These are phyloP conservation scores for Aspergillus fumigatus DNA, from an alignment of 2,329 filamentous ascomycete species.

Conservation along the genomic window DNA sequence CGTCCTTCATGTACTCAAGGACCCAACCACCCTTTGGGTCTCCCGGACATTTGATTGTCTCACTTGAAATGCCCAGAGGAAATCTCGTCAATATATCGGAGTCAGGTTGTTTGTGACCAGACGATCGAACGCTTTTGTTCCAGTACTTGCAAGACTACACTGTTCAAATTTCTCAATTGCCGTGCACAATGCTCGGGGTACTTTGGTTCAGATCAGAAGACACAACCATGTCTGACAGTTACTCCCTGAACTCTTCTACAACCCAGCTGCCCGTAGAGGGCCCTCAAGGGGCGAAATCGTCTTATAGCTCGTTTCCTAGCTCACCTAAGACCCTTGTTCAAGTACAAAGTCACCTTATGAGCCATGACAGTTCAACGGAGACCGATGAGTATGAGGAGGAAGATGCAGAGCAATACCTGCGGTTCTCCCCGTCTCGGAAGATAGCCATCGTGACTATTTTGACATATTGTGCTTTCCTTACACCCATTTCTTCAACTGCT, in stretches of 20 bases:
- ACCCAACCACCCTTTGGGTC: background rate
- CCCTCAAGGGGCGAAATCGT: conserved; percentile 5
- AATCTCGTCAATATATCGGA: background rate
- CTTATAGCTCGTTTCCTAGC: conserved; percentile 11
- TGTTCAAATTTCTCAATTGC: background rate
- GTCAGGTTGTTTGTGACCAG: background rate
- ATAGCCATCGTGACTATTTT: conserved; percentile 62
- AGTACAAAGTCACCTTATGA: conserved; percentile 29
- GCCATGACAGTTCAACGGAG: conserved; percentile 26
- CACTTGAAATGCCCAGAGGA: background rate
- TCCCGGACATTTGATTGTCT: background rate
- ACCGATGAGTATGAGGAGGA: conserved; percentile 34
- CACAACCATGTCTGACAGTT: conserved; percentile 8
- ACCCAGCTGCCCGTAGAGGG: conserved; percentile 10
- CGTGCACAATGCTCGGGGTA: conserved; percentile 3
- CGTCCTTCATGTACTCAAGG: background rate
- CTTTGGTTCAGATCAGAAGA: background rate
- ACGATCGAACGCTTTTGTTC: background rate
- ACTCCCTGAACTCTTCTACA: conserved; percentile 8
- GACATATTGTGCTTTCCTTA: conserved; percentile 70
- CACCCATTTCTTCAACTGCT: conserved; percentile 69
- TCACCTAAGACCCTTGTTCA: conserved; percentile 24
- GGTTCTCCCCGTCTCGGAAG: conserved; percentile 60
- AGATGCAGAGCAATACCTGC: conserved; percentile 58
- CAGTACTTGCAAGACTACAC: background rate